Evolutionary conservation across 208 protist genomes (phyloP), one percentile per base, ranked within the genome.

Genomic region (Giardia duodenalis): DNA sequence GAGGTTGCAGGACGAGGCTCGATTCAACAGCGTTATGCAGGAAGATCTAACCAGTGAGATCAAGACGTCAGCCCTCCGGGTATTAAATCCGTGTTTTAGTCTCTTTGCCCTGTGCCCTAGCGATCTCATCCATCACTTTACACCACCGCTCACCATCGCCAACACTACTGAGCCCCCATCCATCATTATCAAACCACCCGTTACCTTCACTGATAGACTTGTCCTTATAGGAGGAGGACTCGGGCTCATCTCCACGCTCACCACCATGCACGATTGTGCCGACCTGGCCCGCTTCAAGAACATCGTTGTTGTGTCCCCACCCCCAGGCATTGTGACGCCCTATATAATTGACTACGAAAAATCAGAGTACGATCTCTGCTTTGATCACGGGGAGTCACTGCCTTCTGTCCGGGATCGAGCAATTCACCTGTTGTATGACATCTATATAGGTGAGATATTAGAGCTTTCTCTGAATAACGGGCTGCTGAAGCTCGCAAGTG

Each of bases 301-400:
- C n/a, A 48, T 91, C 44, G 45, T 2, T 47, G 44, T 48, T 91
- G 44, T 91, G 1, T n/a, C n/a, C 44, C 88, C 88, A 67, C 42
- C 88, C 44, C 88, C 88, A 47, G 88, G 88, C 4, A 91, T 91
- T 1, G 1, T 91, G 44, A 47, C 1, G 0, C 88, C 88, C 2
- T 91, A 47, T n/a, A 67, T 42, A n/a, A 43, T 91, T 22, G 88
- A 2, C 2, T 4, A 0, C 45, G 44, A 47, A 1, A 30, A 30
- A 10, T 39, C 57, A 76, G 30, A 30, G 19, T 91, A 91, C 1
- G 10, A 91, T 2, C 44, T 47, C 10, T 47, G 2, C 1, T 10
- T 89, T 3, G 88, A 91, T 45, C 88, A 91, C 46, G 88, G 88
- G 47, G 88, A 91, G 45, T 47, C 88, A 43, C 44, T 91, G 43